Percentiles rank a stretch among this genome's conserved stretches.
Conservation (phyloP, 1,284 basidiomycete species). For the Ustilago tritici region DNA sequence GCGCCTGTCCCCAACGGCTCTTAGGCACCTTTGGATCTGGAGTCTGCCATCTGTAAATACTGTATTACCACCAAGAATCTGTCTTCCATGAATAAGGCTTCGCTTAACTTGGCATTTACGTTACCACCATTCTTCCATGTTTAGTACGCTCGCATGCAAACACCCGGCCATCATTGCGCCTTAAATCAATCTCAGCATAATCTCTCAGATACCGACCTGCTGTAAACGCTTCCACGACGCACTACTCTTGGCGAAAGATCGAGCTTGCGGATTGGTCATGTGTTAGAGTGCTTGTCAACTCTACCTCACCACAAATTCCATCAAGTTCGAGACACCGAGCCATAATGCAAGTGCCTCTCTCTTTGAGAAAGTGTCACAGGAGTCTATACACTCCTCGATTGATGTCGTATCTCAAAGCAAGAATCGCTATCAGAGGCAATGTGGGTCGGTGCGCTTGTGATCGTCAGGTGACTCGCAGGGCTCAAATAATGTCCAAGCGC, state of each 20-base stretch:
- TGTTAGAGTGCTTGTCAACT: not conserved
- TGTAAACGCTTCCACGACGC: not conserved
- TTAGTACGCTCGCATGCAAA: conserved; percentile 7
- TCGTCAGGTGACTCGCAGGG: conserved; percentile 8
- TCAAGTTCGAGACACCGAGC: no score
- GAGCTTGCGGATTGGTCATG: not conserved
- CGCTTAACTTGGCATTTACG: not conserved
- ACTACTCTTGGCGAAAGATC: not conserved
- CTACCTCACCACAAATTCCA: no score
- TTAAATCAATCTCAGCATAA: not conserved
- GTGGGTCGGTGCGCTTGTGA: no score
- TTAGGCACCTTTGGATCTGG: not conserved
- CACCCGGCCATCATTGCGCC: not conserved
- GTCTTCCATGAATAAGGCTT: not conserved
- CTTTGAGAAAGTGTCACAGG: no score
- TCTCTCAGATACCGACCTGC: not conserved
- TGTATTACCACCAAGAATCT: conserved; percentile 27
- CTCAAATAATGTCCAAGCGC: not conserved
- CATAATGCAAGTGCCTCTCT: no score
- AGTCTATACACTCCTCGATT: no score
- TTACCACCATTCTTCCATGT: conserved; percentile 23
- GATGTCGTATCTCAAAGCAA: not conserved
- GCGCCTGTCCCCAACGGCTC: not conserved
- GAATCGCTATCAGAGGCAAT: not conserved
- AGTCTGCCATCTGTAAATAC: conserved; percentile 23